Percentiles rank a stretch among this genome's conserved stretches.
These are phyloP conservation scores for Pedinophyceae sp. DNA, from an alignment of 139 green algal genomes.

Conservation along the genomic window DNA sequence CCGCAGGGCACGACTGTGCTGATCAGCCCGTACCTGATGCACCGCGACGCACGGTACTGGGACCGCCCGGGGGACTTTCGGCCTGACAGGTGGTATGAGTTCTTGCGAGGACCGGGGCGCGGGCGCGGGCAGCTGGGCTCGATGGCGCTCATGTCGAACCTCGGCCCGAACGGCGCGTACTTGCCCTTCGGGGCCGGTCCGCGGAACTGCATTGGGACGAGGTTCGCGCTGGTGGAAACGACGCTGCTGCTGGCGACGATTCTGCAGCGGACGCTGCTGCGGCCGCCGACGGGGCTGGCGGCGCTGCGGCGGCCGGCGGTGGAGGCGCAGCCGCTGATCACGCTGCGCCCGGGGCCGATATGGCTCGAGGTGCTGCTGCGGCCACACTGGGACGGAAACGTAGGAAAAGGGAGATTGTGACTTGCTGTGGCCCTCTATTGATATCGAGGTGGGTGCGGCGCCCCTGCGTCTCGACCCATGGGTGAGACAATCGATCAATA, in stretches of 20 bases:
- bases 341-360: conserved; percentile 41
- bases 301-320: conserved; percentile 10
- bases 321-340: conserved; percentile 39
- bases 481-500: too few species aligned
- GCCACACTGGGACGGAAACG: too few species aligned
- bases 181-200: conserved; percentile 56
- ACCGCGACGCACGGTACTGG: conserved; percentile 40
- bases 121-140: conserved; percentile 3
- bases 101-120: conserved; percentile 12
- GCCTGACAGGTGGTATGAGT: conserved; percentile 45
- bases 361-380: too few species aligned
- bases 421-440: too few species aligned
- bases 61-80: conserved; percentile 24
- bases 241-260: conserved; percentile 49
- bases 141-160: conserved; percentile 17
- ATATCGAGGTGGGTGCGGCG: too few species aligned
- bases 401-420: too few species aligned
- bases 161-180: conserved; percentile 47
- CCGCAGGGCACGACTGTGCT: conserved; percentile 15
- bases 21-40: conserved; percentile 61
- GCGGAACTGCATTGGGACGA: conserved; percentile 73
- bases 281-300: conserved; percentile 22
- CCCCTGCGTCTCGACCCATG: too few species aligned
- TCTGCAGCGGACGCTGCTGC: conserved; percentile 17
- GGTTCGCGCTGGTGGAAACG: conserved; percentile 78